Evolutionary conservation across 768 basidiomycete species (phyloP), one percentile per base, ranked within the genome.

Genomic region (Termitomyces sp.): DNA sequence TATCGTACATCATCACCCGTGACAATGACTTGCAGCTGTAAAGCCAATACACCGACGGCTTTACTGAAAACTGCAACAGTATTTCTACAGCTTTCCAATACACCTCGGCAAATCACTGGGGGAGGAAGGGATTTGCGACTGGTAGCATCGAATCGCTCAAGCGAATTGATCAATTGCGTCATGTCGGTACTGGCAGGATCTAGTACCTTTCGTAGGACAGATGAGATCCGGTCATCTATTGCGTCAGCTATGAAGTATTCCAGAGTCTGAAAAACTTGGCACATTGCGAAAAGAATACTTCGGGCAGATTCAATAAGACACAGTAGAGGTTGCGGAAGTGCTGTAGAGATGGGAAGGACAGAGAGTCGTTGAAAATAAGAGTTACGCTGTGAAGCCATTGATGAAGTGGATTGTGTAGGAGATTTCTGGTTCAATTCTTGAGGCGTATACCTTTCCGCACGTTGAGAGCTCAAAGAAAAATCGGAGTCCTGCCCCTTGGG

Each of bases 361-460:
- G 93, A 94, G 22, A 96, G 76, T n/a, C 94, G 85, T 35, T 88
- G 87, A 73, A 99, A 99, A 70, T 99, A 98, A 1, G 92, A 90
- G 63, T 93, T 89, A 22, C 91, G 84, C 64, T 95, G 91, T 3
- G 82, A 79, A 39, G 92, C 85, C 70, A 89, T 83, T 4, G 84
- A 77, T 18, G 83, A 81, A 3, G 79, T 73, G 1, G 76, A 69
- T 40, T 73, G 75, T 3, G 73, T 66, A 25, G 63, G 64, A 27
- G 57, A 70, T 15, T 13, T n/a, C 16, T 54, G 50, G 15, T 5
- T 63, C 22, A 66, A 64, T 20, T 74, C 74, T 50, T 67, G 68
- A 16, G 58, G 49, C 23, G 59, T 66, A 31, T 62, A 56, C 41
- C 64, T 65, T 53, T 64, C 53, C 54, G 65, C 53, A 53, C 57